Evolutionary conservation across 2,329 filamentous ascomycete genomes (phyloP), one percentile per base, ranked within the genome.

Genomic region (Elsinoe fawcettii): DNA sequence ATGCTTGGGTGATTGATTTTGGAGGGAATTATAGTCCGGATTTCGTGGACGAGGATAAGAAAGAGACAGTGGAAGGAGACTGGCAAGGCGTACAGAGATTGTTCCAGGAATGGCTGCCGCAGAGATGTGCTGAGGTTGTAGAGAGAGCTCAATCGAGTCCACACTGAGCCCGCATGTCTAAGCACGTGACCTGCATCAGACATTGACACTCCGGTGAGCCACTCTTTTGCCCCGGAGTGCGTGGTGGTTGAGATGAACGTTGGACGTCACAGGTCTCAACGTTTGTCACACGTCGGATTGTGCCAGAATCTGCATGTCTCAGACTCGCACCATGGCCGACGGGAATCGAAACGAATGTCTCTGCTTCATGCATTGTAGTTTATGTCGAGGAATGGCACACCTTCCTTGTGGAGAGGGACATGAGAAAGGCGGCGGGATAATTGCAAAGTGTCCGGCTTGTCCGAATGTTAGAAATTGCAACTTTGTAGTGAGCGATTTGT

Each of bases 1-100:
- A 65, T 41, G 60, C 63, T 7, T 66, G 58, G 60, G 59, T 66
- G 11, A 63, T 66, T 54, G 62, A 65, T 27, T 65, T 65, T 59
- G 61, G 64, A 14, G 64, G 64, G 3, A 34, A 11, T 5, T 18
- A 36, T 16, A 36, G 36, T 36, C 9, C n/a, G 23, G 55, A 57
- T 1, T 51, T 51, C 51, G 43, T 57, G 9, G 55, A 57, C 30
- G 12, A 32, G 4, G 30, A 57, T n/a, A 57, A 49, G n/a, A 20
- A 11, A 3, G 55, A 51, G 27, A 57, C 55, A 20, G 18, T 20
- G 14, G 32, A 57, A 14, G 55, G 55, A 4, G 55, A 57, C 34
- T 36, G 41, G 55, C 55, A 57, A 22, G 55, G 55, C 25, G 27
- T 57, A 2, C 20, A 49, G 18, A 32, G 55, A 11, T 9, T 57